These are phyloP conservation scores for Graphium sp. DNA, from an alignment of 2,329 filamentous ascomycete species.

Conservation along the genomic window DNA sequence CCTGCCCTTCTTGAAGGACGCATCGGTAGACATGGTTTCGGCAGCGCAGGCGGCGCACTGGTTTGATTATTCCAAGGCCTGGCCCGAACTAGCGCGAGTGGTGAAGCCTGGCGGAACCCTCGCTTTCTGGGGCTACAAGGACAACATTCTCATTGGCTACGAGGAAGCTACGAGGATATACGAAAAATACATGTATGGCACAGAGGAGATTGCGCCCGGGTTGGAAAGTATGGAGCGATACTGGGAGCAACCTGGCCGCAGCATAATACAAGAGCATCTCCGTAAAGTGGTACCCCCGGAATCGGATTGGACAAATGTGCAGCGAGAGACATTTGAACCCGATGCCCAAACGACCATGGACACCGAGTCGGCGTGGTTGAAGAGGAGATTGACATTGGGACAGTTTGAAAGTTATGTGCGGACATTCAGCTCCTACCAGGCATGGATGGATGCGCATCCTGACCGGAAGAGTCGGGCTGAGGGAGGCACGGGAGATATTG, in stretches of 20 bases:
- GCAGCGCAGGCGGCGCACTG: conserved; percentile 46
- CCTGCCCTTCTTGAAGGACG: conserved; percentile 28
- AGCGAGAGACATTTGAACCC: conserved; percentile 40
- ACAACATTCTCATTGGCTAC: conserved; percentile 39
- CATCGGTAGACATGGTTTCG: conserved; percentile 31
- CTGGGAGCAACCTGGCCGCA: conserved; percentile 44
- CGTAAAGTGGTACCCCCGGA: conserved; percentile 32
- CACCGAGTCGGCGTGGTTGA: conserved; percentile 26
- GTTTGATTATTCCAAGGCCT: conserved; percentile 41
- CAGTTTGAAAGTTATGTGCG: conserved; percentile 43
- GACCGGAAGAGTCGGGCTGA: conserved; percentile 27
- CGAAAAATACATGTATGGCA: conserved; percentile 35
- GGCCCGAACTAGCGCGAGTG: conserved; percentile 35
- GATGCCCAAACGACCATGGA: conserved; percentile 18
- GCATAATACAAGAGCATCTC: conserved; percentile 33
- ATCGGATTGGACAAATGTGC: conserved; percentile 31
- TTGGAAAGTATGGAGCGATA: conserved; percentile 34
- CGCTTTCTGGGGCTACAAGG: conserved; percentile 52
- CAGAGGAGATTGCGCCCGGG: conserved; percentile 23
- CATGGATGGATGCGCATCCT: conserved; percentile 39
- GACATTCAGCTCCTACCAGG: conserved; percentile 42
- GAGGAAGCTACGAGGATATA: conserved; percentile 33
- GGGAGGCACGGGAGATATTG: conserved; percentile 41
- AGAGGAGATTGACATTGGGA: conserved; percentile 33
- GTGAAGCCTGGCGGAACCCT: conserved; percentile 37